Conservation (phyloP, 2,329 filamentous ascomycete genomes). For the Penicillium sp. region DNA sequence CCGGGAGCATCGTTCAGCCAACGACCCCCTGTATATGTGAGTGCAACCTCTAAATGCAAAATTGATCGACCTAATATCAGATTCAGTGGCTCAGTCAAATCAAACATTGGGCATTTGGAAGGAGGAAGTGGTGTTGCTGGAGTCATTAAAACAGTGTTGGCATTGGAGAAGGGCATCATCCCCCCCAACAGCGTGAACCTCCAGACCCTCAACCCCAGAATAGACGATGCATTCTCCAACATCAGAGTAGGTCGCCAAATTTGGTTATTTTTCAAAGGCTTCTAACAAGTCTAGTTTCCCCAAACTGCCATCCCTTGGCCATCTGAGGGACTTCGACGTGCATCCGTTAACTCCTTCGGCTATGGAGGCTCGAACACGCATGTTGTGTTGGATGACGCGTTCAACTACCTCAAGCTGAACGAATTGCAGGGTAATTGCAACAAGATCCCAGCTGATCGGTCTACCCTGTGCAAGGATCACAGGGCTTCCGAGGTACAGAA, state of each 20-base stretch:
- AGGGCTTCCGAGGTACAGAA: not conserved
- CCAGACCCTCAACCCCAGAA: constrained; percentile 7
- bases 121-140: constrained; percentile 13
- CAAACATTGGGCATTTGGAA: constrained; percentile 26
- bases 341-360: constrained; percentile 29
- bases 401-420: constrained; percentile 3
- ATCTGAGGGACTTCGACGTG: constrained; percentile 14
- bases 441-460: not conserved
- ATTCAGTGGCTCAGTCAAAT: constrained; percentile 18
- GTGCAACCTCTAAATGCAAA: not conserved
- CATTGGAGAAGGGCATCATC: constrained; percentile 27
- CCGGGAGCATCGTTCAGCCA: not conserved
- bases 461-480: not conserved
- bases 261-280: not conserved
- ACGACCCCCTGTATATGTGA: not conserved
- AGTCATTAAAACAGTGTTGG: constrained; percentile 27
- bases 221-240: constrained; percentile 5
- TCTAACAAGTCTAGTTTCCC: constrained; percentile 10
- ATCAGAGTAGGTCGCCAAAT: not conserved
- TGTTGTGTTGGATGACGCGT: constrained; percentile 25
- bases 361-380: constrained; percentile 32
- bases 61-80: constrained; percentile 3
- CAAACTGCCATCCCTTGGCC: constrained; percentile 20
- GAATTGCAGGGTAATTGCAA: not conserved
- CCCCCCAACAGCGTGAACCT: constrained; percentile 15